phyloP scores from a whole-genome alignment of 345 rosid species.

The Euphorbia peplus region DNA sequence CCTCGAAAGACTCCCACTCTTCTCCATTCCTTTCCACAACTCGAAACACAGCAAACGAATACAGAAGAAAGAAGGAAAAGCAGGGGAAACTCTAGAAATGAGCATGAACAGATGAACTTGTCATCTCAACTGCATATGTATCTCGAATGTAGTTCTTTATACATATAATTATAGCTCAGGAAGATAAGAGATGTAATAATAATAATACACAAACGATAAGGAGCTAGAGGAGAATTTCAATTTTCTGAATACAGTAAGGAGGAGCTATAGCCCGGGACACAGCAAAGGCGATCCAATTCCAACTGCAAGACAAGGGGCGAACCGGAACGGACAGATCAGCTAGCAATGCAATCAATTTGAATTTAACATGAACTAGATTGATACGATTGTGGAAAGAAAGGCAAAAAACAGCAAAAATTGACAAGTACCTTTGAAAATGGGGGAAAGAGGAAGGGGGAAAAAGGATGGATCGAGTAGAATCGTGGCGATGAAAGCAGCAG shows the following conservation, averaged over 20 bases:
- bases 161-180: neutral
- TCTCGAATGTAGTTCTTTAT: neutral
- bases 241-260: neutral
- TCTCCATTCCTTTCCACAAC: slow-evolving; percentile 6
- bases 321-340: slow-evolving; percentile 1
- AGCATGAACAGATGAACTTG: neutral
- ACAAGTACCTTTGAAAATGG: neutral
- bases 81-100: no score
- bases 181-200: neutral
- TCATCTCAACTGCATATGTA: neutral
- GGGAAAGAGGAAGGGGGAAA: neutral
- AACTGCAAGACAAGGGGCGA: neutral
- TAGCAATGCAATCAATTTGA: neutral
- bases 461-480: neutral
- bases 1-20: slow-evolving; percentile 21
- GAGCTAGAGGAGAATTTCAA: neutral
- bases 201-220: neutral
- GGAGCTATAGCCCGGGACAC: neutral
- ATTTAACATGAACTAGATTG: neutral
- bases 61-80: neutral
- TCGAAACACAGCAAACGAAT: neutral
- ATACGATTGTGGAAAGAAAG: neutral
- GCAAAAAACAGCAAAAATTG: neutral
- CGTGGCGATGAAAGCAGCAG: neutral
- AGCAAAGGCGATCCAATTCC: slow-evolving; percentile 6